Evolutionary conservation across 495 filamentous ascomycete genomes (phyloP).

Genomic region (Pseudevernia furfuracea): DNA sequence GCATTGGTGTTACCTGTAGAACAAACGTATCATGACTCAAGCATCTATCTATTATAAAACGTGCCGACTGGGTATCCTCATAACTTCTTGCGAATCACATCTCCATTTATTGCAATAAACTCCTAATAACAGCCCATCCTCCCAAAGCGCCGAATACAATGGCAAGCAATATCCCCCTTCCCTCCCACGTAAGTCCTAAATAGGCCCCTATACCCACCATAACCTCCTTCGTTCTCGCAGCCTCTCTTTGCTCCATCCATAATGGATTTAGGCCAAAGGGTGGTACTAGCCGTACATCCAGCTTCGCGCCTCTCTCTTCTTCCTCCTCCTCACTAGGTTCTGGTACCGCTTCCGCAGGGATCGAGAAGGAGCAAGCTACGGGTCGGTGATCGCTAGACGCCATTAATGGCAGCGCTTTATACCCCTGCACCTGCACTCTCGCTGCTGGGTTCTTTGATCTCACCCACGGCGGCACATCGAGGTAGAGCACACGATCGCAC

Average conservation of each 20-base stretch:
- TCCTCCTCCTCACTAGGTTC: slow-evolving; percentile 16
- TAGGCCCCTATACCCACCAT: slow-evolving; percentile 51
- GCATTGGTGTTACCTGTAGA: slow-evolving; percentile 3
- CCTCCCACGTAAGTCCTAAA: slow-evolving; percentile 54
- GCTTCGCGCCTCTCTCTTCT: slow-evolving; percentile 19
- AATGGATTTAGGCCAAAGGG: slow-evolving; percentile 49
- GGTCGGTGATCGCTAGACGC: slow-evolving; percentile 77
- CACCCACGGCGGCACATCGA: slow-evolving; percentile 51
- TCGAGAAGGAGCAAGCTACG: slow-evolving; percentile 57
- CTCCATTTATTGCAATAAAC: slow-evolving; percentile 13
- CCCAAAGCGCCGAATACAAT: slow-evolving; percentile 37
- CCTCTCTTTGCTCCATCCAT: slow-evolving; percentile 42
- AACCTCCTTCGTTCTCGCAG: slow-evolving; percentile 50
- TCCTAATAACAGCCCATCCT: slow-evolving; percentile 32
- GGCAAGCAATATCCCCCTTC: slow-evolving; percentile 43
- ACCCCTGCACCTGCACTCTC: slow-evolving; percentile 47
- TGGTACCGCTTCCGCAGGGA: slow-evolving; percentile 43
- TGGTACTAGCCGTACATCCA: slow-evolving; percentile 32
- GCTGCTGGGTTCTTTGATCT: slow-evolving; percentile 24
- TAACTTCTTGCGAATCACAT: not conserved
- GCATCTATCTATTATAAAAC: not conserved
- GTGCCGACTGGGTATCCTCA: not conserved
- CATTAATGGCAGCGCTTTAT: slow-evolving; percentile 67
- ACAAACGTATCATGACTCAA: slow-evolving; percentile 8
- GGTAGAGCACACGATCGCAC: slow-evolving; percentile 85